Conservation (phyloP, 352 stramenopile genomes). For the Phytopythium sindhum region DNA sequence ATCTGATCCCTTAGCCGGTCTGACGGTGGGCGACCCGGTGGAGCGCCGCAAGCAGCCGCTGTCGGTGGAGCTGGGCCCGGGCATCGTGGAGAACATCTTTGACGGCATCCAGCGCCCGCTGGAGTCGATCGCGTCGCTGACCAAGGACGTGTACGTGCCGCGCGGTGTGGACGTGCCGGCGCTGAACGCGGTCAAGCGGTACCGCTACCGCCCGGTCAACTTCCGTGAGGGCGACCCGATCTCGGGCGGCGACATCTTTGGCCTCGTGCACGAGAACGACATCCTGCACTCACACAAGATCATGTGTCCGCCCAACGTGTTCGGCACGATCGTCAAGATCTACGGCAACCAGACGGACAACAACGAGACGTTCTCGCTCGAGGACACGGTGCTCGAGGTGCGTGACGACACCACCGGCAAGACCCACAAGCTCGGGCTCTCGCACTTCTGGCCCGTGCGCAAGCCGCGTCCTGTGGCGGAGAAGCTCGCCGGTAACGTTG, state of each 20-base stretch:
- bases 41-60: constrained; percentile 97
- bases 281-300: constrained; percentile 99
- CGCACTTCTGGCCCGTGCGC: constrained; percentile 98
- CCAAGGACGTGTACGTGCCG: constrained; percentile 97
- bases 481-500: constrained; percentile 97
- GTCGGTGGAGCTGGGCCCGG: constrained; percentile 98
- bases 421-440: constrained; percentile 95
- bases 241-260: constrained; percentile 97
- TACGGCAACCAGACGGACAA: constrained; percentile 95
- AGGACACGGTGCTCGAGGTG: constrained; percentile 98
- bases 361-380: constrained; percentile 95
- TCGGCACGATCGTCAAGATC: constrained; percentile 98
- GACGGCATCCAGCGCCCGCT: constrained; percentile 99
- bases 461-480: constrained; percentile 96
- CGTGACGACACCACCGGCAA: constrained; percentile 95
- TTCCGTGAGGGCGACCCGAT: constrained; percentile 95
- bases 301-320: constrained; percentile 99
- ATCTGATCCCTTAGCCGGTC: constrained; percentile 51
- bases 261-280: constrained; percentile 98
- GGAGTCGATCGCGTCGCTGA: constrained; percentile 93
- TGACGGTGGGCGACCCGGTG: constrained; percentile 98
- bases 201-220: constrained; percentile 93
- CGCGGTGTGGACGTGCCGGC: constrained; percentile 95
- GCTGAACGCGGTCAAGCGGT: constrained; percentile 92
- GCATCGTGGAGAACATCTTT: constrained; percentile 99